Percentiles rank a stretch among this genome's conserved stretches.
Conservation (phyloP, 495 filamentous ascomycete species). For the Neurospora sublineolata region DNA sequence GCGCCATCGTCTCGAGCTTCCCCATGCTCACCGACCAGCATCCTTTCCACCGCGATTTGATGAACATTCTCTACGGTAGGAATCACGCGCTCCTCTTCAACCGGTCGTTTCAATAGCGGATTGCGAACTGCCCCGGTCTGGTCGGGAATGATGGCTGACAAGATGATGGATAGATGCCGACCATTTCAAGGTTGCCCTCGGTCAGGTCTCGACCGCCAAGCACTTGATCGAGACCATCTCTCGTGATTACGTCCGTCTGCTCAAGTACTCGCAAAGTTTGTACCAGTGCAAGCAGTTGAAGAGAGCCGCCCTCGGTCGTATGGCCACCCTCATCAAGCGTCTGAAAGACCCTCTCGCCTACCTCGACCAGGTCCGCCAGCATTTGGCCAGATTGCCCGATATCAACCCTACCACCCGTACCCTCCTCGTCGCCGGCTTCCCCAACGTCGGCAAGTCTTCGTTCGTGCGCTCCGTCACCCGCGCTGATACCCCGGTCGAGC, state of each 20-base stretch:
- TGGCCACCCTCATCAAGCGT: constrained; percentile 91
- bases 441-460: constrained; percentile 94
- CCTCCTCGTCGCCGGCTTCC: constrained; percentile 90
- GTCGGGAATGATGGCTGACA: not conserved
- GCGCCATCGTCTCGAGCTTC: constrained; percentile 80
- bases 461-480: constrained; percentile 85
- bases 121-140: constrained; percentile 38
- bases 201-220: constrained; percentile 90
- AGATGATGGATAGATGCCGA: constrained; percentile 83
- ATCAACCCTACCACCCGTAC: constrained; percentile 96
- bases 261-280: constrained; percentile 84
- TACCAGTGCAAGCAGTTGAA: constrained; percentile 52
- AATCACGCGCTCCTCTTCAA: not conserved
- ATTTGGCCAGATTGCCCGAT: constrained; percentile 91
- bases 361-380: constrained; percentile 94
- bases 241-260: constrained; percentile 82
- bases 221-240: constrained; percentile 92
- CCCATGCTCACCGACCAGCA: constrained; percentile 92
- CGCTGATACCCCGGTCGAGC: constrained; percentile 95
- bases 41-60: constrained; percentile 71
- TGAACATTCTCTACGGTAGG: constrained; percentile 49
- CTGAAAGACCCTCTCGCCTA: constrained; percentile 90
- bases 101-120: not conserved
- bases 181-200: constrained; percentile 93
- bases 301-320: constrained; percentile 55